A percentile compares a stretch with the other conserved stretches of the same genome.
phyloP scores from a whole-genome alignment of 495 filamentous ascomycete genomes.

The Staphylotrichum tortipilum region DNA sequence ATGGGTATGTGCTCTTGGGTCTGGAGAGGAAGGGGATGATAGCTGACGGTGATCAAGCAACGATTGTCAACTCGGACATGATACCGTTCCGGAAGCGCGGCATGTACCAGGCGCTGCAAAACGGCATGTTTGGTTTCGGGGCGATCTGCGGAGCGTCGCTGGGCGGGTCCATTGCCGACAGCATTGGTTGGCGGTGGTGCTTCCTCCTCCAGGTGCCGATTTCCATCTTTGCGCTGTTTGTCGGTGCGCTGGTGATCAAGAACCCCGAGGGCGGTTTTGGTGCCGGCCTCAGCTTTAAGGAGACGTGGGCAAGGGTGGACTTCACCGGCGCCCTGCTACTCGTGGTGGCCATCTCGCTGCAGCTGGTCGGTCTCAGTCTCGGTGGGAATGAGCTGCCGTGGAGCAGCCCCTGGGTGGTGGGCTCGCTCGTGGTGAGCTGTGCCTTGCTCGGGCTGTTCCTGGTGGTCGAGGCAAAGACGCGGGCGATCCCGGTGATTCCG shows the following conservation, averaged over 20 bases:
- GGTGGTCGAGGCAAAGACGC: conserved; percentile 47
- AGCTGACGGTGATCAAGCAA: conserved; percentile 32
- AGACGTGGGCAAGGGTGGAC: conserved; percentile 50
- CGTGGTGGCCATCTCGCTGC: conserved; percentile 48
- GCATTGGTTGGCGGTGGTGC: conserved; percentile 44
- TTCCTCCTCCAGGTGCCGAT: conserved; percentile 46
- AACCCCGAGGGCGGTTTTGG: conserved; percentile 26
- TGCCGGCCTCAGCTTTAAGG: conserved; percentile 18
- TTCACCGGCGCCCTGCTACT: conserved; percentile 46
- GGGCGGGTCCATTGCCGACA: conserved; percentile 41
- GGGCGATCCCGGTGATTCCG: conserved; percentile 54
- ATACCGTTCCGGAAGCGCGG: conserved; percentile 55
- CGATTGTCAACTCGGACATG: conserved; percentile 58
- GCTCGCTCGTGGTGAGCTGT: conserved; percentile 42
- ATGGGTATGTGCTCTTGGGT: conserved; percentile 38
- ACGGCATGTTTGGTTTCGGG: conserved; percentile 52
- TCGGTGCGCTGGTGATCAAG: conserved; percentile 47
- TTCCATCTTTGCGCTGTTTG: conserved; percentile 42
- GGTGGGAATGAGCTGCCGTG: conserved; percentile 57
- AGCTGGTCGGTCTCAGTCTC: conserved; percentile 51
- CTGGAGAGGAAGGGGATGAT: conserved; percentile 49
- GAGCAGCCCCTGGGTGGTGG: conserved; percentile 47
- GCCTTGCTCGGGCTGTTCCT: conserved; percentile 44
- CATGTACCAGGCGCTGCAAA: conserved; percentile 58
- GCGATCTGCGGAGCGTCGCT: conserved; percentile 41